A percentile compares a stretch with the other conserved stretches of the same genome.
These are phyloP conservation scores for Apiotrichum sp. DNA, from an alignment of 1,284 basidiomycete species.

Conservation along the genomic window DNA sequence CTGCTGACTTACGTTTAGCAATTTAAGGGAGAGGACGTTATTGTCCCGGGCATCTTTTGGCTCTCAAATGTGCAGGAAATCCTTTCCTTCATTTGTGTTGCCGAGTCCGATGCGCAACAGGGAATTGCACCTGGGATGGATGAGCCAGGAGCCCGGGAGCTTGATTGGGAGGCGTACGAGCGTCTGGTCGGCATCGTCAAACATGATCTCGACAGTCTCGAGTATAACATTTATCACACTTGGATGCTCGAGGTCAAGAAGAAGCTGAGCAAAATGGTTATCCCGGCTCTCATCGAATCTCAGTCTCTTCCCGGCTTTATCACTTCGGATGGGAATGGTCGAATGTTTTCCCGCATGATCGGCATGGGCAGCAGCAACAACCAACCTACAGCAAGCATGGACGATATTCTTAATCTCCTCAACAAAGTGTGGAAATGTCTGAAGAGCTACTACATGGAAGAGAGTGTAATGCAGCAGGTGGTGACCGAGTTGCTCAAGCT, in stretches of 20 bases:
- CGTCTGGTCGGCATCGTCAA: constrained; percentile 94
- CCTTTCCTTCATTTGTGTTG: constrained; percentile 96
- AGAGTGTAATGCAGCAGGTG: constrained; percentile 94
- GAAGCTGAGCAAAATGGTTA: constrained; percentile 93
- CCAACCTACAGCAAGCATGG: constrained; percentile 90
- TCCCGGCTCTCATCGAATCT: constrained; percentile 94
- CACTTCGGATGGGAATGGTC: constrained; percentile 79
- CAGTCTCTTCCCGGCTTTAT: constrained; percentile 98
- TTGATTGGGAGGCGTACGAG: constrained; percentile 97
- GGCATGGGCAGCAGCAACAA: constrained; percentile 59
- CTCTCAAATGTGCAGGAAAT: constrained; percentile 99
- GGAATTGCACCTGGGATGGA: constrained; percentile 96
- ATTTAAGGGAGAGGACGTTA: constrained; percentile 89
- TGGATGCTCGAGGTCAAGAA: constrained; percentile 99
- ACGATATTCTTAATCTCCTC: constrained; percentile 92
- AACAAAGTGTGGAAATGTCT: constrained; percentile 99
- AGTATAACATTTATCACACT: constrained; percentile 99
- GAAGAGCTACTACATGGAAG: constrained; percentile 99
- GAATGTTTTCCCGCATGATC: constrained; percentile 88
- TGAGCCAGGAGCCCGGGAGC: constrained; percentile 83
- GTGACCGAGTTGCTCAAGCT: constrained; percentile 93
- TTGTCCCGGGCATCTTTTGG: constrained; percentile 97
- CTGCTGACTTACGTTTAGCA: constrained; percentile 29
- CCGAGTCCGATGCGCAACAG: constrained; percentile 96
- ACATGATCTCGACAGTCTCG: constrained; percentile 94